Evolutionary conservation across 331 rosid species (phyloP).

Genomic region (Quercus tomentella): DNA sequence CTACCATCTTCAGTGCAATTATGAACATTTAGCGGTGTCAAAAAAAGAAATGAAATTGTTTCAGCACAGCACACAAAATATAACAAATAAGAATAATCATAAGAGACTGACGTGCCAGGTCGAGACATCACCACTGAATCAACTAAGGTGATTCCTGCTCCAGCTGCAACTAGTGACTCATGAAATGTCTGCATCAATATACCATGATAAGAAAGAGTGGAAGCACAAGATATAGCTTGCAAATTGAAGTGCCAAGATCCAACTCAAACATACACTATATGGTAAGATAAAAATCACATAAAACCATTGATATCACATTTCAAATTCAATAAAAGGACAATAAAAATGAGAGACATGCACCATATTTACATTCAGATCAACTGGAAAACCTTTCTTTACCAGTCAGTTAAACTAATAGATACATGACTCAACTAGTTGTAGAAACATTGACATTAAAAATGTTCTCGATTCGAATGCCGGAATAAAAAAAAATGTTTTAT

Average conservation of each 20-base stretch:
- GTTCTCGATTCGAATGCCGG: neutral
- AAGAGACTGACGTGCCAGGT: constrained; percentile 48
- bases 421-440: neutral
- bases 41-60: neutral
- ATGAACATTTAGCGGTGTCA: neutral
- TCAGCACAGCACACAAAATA: neutral
- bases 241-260: neutral
- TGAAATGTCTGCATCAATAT: constrained; percentile 72
- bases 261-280: neutral
- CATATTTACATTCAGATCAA: neutral
- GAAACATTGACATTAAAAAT: neutral
- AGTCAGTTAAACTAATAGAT: neutral
- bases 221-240: neutral
- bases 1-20: neutral
- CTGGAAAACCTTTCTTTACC: neutral
- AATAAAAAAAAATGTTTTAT: neutral
- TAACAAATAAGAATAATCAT: constrained; percentile 37
- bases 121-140: constrained; percentile 90
- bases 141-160: constrained; percentile 85
- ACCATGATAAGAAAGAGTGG: constrained; percentile 23
- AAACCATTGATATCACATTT: neutral
- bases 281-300: neutral
- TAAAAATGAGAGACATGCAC: neutral
- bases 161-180: constrained; percentile 88
- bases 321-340: neutral